Conservation (phyloP, 176 grass and related monocot genomes). For the Juncus effusus region DNA sequence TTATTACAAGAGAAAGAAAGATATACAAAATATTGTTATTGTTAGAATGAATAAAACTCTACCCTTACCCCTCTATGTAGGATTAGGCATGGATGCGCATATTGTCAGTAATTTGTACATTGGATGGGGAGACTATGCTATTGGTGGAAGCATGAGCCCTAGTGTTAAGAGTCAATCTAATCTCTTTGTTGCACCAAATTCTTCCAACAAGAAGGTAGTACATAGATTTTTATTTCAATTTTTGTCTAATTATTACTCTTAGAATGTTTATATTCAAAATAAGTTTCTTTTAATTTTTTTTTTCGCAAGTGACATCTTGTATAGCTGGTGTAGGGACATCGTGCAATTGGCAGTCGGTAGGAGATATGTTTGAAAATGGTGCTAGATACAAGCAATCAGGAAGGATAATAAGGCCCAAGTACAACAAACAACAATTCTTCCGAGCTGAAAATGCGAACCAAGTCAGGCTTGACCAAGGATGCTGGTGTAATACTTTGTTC, state of each 20-base stretch:
- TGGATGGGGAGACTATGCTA: slow-evolving; percentile 74
- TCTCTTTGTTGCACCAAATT: slow-evolving; percentile 48
- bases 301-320: slow-evolving; percentile 44
- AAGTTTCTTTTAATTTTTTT: background rate
- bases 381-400: slow-evolving; percentile 62
- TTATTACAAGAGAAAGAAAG: too few relatives aligned
- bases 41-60: too few relatives aligned
- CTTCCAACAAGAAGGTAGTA: slow-evolving; percentile 48
- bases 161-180: slow-evolving; percentile 79
- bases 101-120: slow-evolving; percentile 72
- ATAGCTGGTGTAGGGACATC: slow-evolving; percentile 24
- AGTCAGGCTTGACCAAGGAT: slow-evolving; percentile 49
- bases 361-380: slow-evolving; percentile 61
- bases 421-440: slow-evolving; percentile 57
- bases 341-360: slow-evolving; percentile 56
- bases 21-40: too few relatives aligned
- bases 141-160: slow-evolving; percentile 66
- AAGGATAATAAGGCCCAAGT: slow-evolving; percentile 36
- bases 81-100: slow-evolving; percentile 64
- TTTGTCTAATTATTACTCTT: too few relatives aligned
- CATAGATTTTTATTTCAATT: background rate
- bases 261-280: too few relatives aligned
- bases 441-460: slow-evolving; percentile 10
- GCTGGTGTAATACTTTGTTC: slow-evolving; percentile 57
- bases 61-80: too few relatives aligned